Evolutionary conservation across 768 basidiomycete species (phyloP).

Genomic region (Phylloporus scabripes): DNA sequence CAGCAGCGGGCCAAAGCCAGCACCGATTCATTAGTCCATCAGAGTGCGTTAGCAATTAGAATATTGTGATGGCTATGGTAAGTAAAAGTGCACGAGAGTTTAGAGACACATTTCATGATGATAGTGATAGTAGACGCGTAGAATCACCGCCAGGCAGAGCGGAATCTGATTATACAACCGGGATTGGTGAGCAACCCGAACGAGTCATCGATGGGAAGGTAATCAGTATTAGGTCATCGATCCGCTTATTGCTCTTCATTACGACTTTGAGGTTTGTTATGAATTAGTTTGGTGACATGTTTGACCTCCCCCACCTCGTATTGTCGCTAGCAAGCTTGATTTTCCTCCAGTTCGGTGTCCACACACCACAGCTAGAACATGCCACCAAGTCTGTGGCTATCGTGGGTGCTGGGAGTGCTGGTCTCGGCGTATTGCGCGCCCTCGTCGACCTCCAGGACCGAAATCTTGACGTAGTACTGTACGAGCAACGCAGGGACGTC

Average conservation of each 20-base stretch:
- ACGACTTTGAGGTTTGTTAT: neutral
- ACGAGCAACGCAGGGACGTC: slow-evolving; percentile 46
- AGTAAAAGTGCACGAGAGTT: neutral
- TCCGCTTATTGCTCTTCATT: no score
- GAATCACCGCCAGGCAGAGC: no score
- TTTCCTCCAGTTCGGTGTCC: slow-evolving; percentile 1
- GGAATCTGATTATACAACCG: no score
- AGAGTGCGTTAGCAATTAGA: neutral
- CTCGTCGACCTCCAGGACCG: slow-evolving; percentile 41
- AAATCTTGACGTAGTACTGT: slow-evolving; percentile 46
- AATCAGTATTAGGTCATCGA: no score
- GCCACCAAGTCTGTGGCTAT: slow-evolving; percentile 46
- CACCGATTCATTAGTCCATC: neutral
- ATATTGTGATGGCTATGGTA: neutral
- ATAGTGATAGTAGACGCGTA: no score
- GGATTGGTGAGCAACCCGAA: no score
- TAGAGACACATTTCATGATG: neutral
- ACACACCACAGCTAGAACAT: slow-evolving; percentile 1
- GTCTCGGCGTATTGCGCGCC: slow-evolving; percentile 48
- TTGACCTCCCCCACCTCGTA: slow-evolving; percentile 6
- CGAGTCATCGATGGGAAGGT: no score
- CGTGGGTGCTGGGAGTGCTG: slow-evolving; percentile 54
- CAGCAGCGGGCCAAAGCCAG: neutral
- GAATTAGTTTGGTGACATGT: slow-evolving; percentile 4
- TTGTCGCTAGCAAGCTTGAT: slow-evolving; percentile 8